Evolutionary conservation across 2,329 filamentous ascomycete genomes (phyloP).

Genomic region (Sporothrix curviconia): DNA sequence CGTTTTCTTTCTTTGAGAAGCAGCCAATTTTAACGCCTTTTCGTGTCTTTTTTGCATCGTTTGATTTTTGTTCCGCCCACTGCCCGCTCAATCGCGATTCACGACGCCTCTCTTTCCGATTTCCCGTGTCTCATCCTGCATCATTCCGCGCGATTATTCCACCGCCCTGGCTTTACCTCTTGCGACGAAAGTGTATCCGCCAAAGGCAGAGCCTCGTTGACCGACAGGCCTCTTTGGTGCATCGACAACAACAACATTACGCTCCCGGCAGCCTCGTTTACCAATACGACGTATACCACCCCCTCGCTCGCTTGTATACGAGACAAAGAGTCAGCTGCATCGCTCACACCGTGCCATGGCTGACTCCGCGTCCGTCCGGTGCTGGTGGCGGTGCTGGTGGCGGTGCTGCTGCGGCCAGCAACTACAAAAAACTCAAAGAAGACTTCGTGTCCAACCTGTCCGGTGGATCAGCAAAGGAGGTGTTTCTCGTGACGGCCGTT

Average conservation of each 20-base stretch:
- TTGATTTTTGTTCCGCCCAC: not conserved
- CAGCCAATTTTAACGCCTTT: too few species aligned
- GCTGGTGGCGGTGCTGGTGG: slow-evolving; percentile 9
- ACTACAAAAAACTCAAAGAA: slow-evolving; percentile 89
- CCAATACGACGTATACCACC: too few species aligned
- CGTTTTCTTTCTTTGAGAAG: too few species aligned
- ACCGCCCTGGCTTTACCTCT: not conserved
- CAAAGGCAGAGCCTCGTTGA: not conserved
- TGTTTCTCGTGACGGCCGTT: slow-evolving; percentile 78
- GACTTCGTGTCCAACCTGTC: slow-evolving; percentile 89
- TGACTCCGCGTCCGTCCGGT: slow-evolving; percentile 6
- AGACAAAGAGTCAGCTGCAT: not conserved
- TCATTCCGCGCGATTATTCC: not conserved
- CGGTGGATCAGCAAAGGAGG: slow-evolving; percentile 76
- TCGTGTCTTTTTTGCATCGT: too few species aligned
- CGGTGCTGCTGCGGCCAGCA: slow-evolving; percentile 34
- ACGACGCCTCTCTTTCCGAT: not conserved
- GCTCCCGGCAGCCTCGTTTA: too few species aligned
- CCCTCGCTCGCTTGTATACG: not conserved
- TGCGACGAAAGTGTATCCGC: not conserved
- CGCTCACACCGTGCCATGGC: slow-evolving; percentile 6
- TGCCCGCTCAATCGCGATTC: not conserved
- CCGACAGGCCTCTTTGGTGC: too few species aligned
- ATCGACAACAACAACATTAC: not conserved
- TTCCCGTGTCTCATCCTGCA: not conserved